Percentiles rank a stretch among this genome's conserved stretches.
Conservation (phyloP, 23 red algal species). For the Gracilaria domingensis region DNA sequence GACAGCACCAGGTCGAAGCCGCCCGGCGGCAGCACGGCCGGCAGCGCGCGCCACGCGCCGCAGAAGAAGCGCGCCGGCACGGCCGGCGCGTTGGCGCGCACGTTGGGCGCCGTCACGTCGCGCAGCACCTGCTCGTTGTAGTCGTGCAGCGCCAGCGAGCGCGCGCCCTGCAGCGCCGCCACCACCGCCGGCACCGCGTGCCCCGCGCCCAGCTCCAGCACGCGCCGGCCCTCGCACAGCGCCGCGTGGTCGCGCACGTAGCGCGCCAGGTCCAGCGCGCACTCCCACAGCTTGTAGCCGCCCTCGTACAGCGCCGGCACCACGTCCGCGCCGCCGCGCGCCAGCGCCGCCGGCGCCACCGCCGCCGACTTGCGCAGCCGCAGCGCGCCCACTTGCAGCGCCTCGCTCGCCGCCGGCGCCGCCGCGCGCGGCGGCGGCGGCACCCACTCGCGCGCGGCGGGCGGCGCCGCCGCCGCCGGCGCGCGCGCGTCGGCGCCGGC, state of each 20-base stretch:
- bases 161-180: slow-evolving; percentile 50
- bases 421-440: too few species aligned
- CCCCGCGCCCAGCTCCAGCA: slow-evolving; percentile 91
- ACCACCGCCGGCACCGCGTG: slow-evolving; percentile 81
- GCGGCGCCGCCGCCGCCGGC: neutral
- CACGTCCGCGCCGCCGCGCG: slow-evolving; percentile 59
- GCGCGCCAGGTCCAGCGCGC: slow-evolving; percentile 67
- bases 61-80: slow-evolving; percentile 37
- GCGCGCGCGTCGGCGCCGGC: neutral
- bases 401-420: neutral
- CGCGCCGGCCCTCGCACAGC: neutral
- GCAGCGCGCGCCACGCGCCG: slow-evolving; percentile 63
- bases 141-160: slow-evolving; percentile 71
- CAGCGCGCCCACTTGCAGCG: neutral
- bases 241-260: neutral
- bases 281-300: slow-evolving; percentile 95
- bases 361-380: slow-evolving; percentile 23
- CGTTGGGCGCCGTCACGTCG: slow-evolving; percentile 53
- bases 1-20: slow-evolving; percentile 71
- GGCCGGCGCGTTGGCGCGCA: slow-evolving; percentile 51
- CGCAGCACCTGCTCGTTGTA: slow-evolving; percentile 81
- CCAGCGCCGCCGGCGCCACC: neutral
- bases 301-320: slow-evolving; percentile 84
- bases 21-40: neutral
- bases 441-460: neutral